Evolutionary conservation across 2,329 filamentous ascomycete species (phyloP).

Genomic region (Aspergillus sp.): DNA sequence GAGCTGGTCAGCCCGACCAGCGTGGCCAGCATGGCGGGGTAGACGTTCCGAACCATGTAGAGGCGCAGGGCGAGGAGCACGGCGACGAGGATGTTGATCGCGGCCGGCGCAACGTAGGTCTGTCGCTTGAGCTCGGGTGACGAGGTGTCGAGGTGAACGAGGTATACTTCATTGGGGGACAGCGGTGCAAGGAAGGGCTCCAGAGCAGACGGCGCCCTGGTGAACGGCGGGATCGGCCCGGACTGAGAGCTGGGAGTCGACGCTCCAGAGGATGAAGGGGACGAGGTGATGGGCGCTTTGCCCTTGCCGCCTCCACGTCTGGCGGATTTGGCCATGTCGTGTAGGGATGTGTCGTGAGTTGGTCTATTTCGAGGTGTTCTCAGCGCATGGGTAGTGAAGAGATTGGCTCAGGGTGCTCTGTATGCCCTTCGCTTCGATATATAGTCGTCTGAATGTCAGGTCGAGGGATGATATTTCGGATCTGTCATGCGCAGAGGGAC

Average conservation of each 20-base stretch:
- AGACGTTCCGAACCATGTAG: constrained; percentile 69
- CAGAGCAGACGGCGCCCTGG: constrained; percentile 61
- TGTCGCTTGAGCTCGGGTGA: constrained; percentile 71
- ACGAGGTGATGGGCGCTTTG: constrained; percentile 24
- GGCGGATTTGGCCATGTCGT: constrained; percentile 37
- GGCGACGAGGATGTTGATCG: constrained; percentile 70
- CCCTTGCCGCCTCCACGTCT: constrained; percentile 27
- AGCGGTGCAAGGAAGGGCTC: constrained; percentile 66
- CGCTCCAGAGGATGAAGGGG: constrained; percentile 24
- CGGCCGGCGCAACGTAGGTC: constrained; percentile 75
- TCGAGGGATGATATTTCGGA: not conserved
- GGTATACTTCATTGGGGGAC: constrained; percentile 70
- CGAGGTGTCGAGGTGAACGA: constrained; percentile 77
- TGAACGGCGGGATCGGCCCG: constrained; percentile 65
- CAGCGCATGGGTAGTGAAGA: not conserved
- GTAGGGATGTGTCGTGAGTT: not conserved
- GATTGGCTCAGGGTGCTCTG: too few species aligned
- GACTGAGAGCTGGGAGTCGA: constrained; percentile 34
- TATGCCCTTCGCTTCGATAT: not conserved
- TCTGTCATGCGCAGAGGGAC: constrained; percentile 6
- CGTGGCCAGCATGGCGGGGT: constrained; percentile 65
- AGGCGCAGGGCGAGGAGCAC: constrained; percentile 66
- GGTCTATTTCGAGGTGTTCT: not conserved
- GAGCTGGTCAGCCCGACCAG: constrained; percentile 66
- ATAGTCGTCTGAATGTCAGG: not conserved